Percentiles rank a stretch among this genome's conserved stretches.
phyloP scores from a whole-genome alignment of 768 basidiomycete species.

The Leccinum ochraceum region DNA sequence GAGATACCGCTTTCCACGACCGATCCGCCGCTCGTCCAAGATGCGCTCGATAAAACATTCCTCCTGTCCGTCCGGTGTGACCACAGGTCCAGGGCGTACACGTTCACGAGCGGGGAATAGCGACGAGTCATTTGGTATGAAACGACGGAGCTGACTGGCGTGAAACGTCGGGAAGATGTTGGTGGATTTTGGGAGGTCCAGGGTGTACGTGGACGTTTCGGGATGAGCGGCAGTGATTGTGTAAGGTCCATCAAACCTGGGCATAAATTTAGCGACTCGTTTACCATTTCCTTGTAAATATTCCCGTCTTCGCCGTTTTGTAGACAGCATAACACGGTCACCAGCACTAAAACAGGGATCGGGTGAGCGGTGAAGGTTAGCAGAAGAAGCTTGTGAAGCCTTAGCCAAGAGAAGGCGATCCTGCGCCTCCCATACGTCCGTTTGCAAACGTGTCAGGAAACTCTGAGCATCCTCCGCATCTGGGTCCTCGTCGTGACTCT shows the following conservation, averaged over 20 bases:
- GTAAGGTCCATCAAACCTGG: constrained; percentile 34
- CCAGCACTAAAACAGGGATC: not conserved
- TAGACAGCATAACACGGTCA: constrained; percentile 31
- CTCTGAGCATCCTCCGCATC: too few relatives aligned
- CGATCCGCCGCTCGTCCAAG: constrained; percentile 9
- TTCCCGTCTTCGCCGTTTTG: constrained; percentile 18
- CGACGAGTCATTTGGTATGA: constrained; percentile 37
- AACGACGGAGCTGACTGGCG: constrained; percentile 28
- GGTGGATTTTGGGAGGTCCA: constrained; percentile 25
- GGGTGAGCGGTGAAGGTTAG: not conserved
- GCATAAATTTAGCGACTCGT: constrained; percentile 44
- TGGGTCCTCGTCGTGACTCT: too few relatives aligned
- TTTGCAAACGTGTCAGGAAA: too few relatives aligned
- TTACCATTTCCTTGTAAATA: constrained; percentile 16
- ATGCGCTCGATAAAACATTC: not conserved
- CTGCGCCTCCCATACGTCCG: too few relatives aligned
- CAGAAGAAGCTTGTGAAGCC: too few relatives aligned
- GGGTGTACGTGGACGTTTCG: constrained; percentile 21
- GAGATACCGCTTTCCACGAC: constrained; percentile 19
- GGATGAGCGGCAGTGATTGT: constrained; percentile 18
- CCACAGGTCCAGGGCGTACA: not conserved
- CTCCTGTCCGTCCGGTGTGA: not conserved
- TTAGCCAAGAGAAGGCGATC: too few relatives aligned
- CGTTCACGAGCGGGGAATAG: constrained; percentile 36
- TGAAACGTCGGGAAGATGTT: constrained; percentile 36